Evolutionary conservation across 192 early-diverging fungal species (phyloP), one percentile per base, ranked within the genome.

Genomic region (Geosiphon pyriformis): DNA sequence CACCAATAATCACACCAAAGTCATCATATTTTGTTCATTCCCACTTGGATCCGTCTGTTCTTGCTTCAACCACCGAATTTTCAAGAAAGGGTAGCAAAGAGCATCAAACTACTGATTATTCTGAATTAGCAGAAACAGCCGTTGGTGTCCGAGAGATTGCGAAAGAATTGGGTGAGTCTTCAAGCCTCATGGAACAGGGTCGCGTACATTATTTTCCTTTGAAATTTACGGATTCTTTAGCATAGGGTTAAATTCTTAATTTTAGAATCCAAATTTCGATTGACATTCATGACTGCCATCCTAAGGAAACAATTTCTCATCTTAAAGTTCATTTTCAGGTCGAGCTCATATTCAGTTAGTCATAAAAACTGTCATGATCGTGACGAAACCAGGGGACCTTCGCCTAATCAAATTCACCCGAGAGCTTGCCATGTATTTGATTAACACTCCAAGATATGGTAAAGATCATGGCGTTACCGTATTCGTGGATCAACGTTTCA

Each of bases 341-440:
- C 75, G 66, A 42, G 81, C 81, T 8, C 71, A 71, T n/a, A 73
- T 82, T 30, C 72, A 75, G 31, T 67, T 58, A 59, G 72, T 71
- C 12, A 69, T 70, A 8, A 69, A 74, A 29, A 80, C 81, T 10
- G 81, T 89, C 6, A 87, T 92, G 85, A 84, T 92, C 51, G 85
- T 92, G 31, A 88, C 88, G 1, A 92, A 92, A 70, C 88, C 87
- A 23, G 80, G 82, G 26, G 88, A 92, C 72, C 64, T 73, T 12
- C 78, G 78, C 7, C 75, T 92, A 4, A 75, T 92, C 15, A 73
- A 77, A 23, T 76, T 86, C 69, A 92, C 90, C 26, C 80, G 86
- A 1, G 81, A 90, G 33, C 73, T 92, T 54, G 84, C 87, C 0
- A 42, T 83, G 6, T 88, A 85, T 84, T 81, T 92, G 51, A 83